Base-by-base conservation (phyloP, 441 rosid genomes). In the Dalechampia spathulata region DNA sequence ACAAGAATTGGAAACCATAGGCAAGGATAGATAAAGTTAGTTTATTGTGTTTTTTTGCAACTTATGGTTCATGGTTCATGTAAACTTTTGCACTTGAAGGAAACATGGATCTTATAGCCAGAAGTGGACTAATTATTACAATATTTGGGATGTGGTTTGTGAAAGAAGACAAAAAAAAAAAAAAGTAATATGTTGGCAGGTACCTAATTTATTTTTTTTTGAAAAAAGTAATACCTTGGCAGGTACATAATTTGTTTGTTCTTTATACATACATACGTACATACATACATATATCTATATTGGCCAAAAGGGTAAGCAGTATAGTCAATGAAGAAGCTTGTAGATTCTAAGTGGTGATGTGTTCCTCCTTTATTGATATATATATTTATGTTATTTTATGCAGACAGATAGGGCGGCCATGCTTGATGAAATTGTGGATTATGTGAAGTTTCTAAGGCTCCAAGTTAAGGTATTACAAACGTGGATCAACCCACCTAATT, bases 371-470 rank as follows among this genome's bases (percentile, higher is more conserved):
- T 49, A 20, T 25, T 65, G 40, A 65, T 56, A 37, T 40, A 19
- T 8, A 65, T 56, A 37, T 40, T 16, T 8, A n/a, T 32, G 64
- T 65, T 71, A 28, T 27, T 71, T 38, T 61, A 23, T 76, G 68
- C 79, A 94, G 99, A 81, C 95, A 3, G 97, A 94, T 66, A 77
- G 97, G 64, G 99, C 99, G 37, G 88, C 83, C 66, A 94, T 94
- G 99, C 95, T 94, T 58, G 99, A 94, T 78, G 99, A 94, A 74
- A 81, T 94, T 69, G 97, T 90, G 62, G 99, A 87, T 71, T 94
- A 94, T 71, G 99, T 94, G 64, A 94, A 94, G 83, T 94, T 94
- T 76, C 76, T 94, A 62, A 83, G 97, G 70, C 99, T 94, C 65
- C 99, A 94, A 80, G 99, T 87, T 49, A 94, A 94, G 99, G 99